Evolutionary conservation across 2,329 filamentous ascomycete species (phyloP).

Genomic region (Hysterium pulicare): DNA sequence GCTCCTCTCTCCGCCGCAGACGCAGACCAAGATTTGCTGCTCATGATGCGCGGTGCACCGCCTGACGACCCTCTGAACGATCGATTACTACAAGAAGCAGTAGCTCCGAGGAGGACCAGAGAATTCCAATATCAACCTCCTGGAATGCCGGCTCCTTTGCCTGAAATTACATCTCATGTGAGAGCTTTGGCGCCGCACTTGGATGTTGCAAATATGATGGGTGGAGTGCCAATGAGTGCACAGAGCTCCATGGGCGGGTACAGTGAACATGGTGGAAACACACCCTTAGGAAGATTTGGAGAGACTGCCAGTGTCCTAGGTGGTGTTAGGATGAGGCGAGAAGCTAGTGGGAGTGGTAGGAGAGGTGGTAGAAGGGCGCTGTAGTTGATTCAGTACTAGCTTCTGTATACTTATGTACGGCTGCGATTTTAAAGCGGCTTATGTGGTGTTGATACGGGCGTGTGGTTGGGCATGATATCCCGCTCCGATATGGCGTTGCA

Average conservation of each 20-base stretch:
- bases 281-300: conserved; percentile 32
- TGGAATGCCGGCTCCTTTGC: conserved; percentile 25
- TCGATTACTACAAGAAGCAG: conserved; percentile 34
- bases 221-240: conserved; percentile 39
- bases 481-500: no score
- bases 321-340: conserved; percentile 34
- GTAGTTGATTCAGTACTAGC: no score
- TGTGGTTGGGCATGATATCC: no score
- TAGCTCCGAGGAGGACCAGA: conserved; percentile 29
- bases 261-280: conserved; percentile 34
- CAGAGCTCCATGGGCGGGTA: conserved; percentile 37
- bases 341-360: conserved; percentile 21
- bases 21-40: conserved; percentile 47
- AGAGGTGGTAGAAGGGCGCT: background rate
- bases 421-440: no score
- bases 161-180: conserved; percentile 32
- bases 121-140: conserved; percentile 36
- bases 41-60: conserved; percentile 42
- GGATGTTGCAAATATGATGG: conserved; percentile 24
- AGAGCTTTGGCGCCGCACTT: conserved; percentile 29
- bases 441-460: no score
- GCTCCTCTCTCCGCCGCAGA: conserved; percentile 42
- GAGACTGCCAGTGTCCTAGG: conserved; percentile 30
- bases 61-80: conserved; percentile 39
- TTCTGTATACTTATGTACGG: no score